These are phyloP conservation scores for Hypoxylon sp. DNA, from an alignment of 2,329 filamentous ascomycete species.

Conservation along the genomic window DNA sequence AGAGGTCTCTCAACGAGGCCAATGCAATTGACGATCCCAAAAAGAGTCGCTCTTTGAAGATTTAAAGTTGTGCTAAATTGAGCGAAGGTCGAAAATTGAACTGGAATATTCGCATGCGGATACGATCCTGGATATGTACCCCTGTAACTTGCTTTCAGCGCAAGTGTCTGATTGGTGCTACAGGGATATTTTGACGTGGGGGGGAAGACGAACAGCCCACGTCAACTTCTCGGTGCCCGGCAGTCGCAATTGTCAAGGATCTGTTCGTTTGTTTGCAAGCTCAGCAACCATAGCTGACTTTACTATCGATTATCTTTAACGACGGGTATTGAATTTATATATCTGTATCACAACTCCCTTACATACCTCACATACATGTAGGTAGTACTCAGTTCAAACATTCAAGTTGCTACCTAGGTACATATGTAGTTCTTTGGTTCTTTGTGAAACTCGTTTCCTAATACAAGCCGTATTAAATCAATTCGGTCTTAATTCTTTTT, in stretches of 20 bases:
- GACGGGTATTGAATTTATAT: not conserved
- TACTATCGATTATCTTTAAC: not conserved
- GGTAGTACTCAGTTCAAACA: not conserved
- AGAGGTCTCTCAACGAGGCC: not conserved
- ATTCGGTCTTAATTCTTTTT: too few species aligned
- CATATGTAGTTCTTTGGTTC: not conserved
- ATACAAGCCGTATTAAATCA: too few species aligned
- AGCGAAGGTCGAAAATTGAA: too few species aligned
- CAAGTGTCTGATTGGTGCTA: slow-evolving; percentile 24
- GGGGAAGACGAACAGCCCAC: slow-evolving; percentile 30
- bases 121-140: slow-evolving; percentile 14
- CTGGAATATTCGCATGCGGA: not conserved
- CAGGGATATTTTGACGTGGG: slow-evolving; percentile 34
- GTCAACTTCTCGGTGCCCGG: slow-evolving; percentile 33
- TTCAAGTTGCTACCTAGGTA: too few species aligned
- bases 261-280: not conserved
- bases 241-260: slow-evolving; percentile 23
- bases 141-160: slow-evolving; percentile 21
- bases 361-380: not conserved
- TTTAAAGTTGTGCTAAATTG: slow-evolving; percentile 8
- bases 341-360: not conserved
- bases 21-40: not conserved
- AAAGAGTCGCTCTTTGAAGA: slow-evolving; percentile 11
- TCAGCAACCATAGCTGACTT: not conserved
- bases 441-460: too few species aligned